phyloP scores from a whole-genome alignment of 805 yeast species.

The Maudiozyma serrabonitensis region DNA sequence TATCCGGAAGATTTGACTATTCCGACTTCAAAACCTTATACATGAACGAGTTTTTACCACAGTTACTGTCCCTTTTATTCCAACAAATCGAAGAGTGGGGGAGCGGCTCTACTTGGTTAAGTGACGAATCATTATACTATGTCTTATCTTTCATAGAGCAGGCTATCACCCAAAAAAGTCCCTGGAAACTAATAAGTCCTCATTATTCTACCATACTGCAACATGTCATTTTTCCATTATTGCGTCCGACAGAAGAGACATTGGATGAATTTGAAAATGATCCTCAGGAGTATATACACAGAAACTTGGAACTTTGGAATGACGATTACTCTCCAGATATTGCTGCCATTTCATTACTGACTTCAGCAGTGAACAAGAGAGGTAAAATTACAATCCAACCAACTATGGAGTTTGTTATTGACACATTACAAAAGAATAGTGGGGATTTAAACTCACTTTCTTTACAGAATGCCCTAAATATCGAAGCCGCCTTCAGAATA shows the following conservation, averaged over 20 bases:
- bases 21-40: constrained; percentile 51
- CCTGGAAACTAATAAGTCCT: constrained; percentile 62
- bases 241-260: constrained; percentile 59
- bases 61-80: constrained; percentile 54
- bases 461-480: constrained; percentile 48
- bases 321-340: constrained; percentile 61
- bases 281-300: constrained; percentile 79
- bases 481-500: constrained; percentile 73
- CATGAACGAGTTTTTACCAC: constrained; percentile 56
- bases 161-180: constrained; percentile 44
- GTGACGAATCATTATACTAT: constrained; percentile 53
- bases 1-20: constrained; percentile 42
- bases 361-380: constrained; percentile 62
- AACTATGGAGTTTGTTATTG: constrained; percentile 50
- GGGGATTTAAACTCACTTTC: constrained; percentile 21
- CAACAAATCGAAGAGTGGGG: constrained; percentile 70
- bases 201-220: constrained; percentile 54
- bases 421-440: constrained; percentile 31
- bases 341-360: constrained; percentile 68
- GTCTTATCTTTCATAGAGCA: constrained; percentile 55
- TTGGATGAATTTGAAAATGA: constrained; percentile 74
- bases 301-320: constrained; percentile 53
- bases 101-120: constrained; percentile 53
- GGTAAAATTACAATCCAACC: constrained; percentile 49
- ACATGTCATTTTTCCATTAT: constrained; percentile 65